Evolutionary conservation across 805 yeast species (phyloP).

Genomic region (Saturnispora saitoi): DNA sequence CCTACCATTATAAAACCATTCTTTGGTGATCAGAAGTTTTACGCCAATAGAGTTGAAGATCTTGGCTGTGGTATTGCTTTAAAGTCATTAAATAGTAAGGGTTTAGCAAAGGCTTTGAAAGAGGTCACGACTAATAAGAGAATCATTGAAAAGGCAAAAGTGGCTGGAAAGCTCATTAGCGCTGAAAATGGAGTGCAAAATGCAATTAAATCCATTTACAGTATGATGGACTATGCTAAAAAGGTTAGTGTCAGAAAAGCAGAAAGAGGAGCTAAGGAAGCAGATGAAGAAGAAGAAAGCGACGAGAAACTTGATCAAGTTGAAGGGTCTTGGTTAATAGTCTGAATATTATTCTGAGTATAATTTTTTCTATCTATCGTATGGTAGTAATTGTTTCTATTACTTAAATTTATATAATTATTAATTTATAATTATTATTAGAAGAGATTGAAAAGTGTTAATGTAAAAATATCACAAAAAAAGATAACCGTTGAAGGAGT

Average conservation of each 20-base stretch:
- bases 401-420: not conserved
- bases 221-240: slow-evolving; percentile 69
- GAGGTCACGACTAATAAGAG: slow-evolving; percentile 59
- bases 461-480: slow-evolving; percentile 1
- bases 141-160: slow-evolving; percentile 58
- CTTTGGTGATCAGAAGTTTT: slow-evolving; percentile 93
- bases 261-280: slow-evolving; percentile 17
- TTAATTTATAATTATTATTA: not conserved
- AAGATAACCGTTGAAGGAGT: slow-evolving; percentile 8
- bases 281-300: slow-evolving; percentile 15
- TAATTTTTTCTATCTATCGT: not conserved
- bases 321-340: slow-evolving; percentile 27
- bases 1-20: slow-evolving; percentile 92
- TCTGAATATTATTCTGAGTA: slow-evolving; percentile 10
- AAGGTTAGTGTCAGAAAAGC: slow-evolving; percentile 43
- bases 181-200: slow-evolving; percentile 72
- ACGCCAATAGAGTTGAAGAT: slow-evolving; percentile 80
- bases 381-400: not conserved
- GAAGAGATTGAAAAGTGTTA: not conserved
- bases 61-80: slow-evolving; percentile 75
- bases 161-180: slow-evolving; percentile 52
- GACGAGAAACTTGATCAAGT: slow-evolving; percentile 15
- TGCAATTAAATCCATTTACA: slow-evolving; percentile 74
- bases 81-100: slow-evolving; percentile 54
- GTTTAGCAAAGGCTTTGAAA: slow-evolving; percentile 58